phyloP scores from a whole-genome alignment of 768 basidiomycete species.

The Tricholoma matsutake region DNA sequence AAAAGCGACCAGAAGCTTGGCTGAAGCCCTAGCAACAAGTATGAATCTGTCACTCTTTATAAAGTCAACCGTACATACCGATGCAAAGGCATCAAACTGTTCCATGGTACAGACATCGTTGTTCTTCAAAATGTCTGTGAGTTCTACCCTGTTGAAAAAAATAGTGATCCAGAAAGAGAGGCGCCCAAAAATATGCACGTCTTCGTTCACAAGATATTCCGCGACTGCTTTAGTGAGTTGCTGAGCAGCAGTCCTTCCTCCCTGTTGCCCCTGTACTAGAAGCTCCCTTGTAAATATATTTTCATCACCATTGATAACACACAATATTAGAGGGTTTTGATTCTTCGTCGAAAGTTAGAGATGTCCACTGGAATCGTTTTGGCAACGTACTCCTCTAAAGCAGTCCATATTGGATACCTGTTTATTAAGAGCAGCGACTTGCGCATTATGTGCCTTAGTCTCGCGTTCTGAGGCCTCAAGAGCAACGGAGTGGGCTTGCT shows the following conservation, averaged over 20 bases:
- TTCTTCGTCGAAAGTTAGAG: constrained; percentile 35
- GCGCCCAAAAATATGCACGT: constrained; percentile 55
- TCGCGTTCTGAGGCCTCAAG: constrained; percentile 64
- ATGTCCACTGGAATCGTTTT: neutral
- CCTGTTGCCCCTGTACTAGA: constrained; percentile 59
- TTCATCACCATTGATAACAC: constrained; percentile 71
- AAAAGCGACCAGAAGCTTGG: constrained; percentile 69
- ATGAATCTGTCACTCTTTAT: neutral
- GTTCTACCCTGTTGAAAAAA: constrained; percentile 62
- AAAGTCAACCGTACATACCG: constrained; percentile 29
- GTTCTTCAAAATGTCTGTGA: constrained; percentile 47
- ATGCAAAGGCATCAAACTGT: constrained; percentile 67
- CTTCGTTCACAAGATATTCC: constrained; percentile 61
- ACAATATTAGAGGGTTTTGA: constrained; percentile 67
- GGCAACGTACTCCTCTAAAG: constrained; percentile 36
- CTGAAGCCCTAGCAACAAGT: constrained; percentile 53
- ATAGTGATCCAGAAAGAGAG: constrained; percentile 76
- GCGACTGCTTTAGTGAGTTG: constrained; percentile 67
- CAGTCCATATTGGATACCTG: constrained; percentile 60
- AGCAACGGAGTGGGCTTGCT: constrained; percentile 62
- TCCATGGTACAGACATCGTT: constrained; percentile 58
- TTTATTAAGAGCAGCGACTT: constrained; percentile 58
- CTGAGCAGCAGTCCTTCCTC: constrained; percentile 63
- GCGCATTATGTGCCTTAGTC: constrained; percentile 63
- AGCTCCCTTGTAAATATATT: constrained; percentile 61